Evolutionary conservation across 208 protist genomes (phyloP).

Genomic region (Porcisia hertigi): DNA sequence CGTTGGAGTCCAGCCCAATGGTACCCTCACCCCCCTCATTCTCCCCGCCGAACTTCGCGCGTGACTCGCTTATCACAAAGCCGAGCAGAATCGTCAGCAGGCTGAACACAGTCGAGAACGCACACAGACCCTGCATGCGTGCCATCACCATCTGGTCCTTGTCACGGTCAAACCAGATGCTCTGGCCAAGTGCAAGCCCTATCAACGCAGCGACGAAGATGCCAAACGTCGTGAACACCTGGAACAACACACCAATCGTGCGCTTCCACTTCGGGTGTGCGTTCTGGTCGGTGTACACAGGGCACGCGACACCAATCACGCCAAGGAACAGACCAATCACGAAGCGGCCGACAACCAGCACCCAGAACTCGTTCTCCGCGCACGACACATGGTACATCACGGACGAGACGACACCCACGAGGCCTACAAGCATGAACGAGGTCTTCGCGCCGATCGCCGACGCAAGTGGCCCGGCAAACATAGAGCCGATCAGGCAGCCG

Average conservation of each 20-base stretch:
- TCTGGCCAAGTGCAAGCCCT: slow-evolving; percentile 62
- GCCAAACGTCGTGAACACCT: slow-evolving; percentile 83
- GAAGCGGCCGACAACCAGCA: slow-evolving; percentile 69
- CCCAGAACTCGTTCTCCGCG: slow-evolving; percentile 61
- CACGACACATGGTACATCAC: slow-evolving; percentile 67
- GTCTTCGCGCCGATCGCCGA: slow-evolving; percentile 48
- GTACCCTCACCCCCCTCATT: slow-evolving; percentile 10
- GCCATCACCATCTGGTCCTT: slow-evolving; percentile 46
- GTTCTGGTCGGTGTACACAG: slow-evolving; percentile 80
- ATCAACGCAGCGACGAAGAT: slow-evolving; percentile 78
- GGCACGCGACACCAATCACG: slow-evolving; percentile 57
- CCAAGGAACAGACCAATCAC: slow-evolving; percentile 76
- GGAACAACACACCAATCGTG: slow-evolving; percentile 78
- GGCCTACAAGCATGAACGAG: slow-evolving; percentile 61
- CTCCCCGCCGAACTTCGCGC: slow-evolving; percentile 25
- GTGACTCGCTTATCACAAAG: slow-evolving; percentile 13
- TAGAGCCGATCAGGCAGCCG: slow-evolving; percentile 74
- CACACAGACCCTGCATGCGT: slow-evolving; percentile 72
- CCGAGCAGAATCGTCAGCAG: slow-evolving; percentile 44
- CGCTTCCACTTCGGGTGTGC: slow-evolving; percentile 53
- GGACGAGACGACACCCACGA: slow-evolving; percentile 53
- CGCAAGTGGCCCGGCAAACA: slow-evolving; percentile 56
- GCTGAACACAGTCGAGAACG: slow-evolving; percentile 65
- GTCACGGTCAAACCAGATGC: slow-evolving; percentile 28
- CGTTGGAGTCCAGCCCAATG: slow-evolving; percentile 31